A percentile compares a stretch with the other conserved stretches of the same genome.
These are phyloP conservation scores for Penicillium sp. DNA, from an alignment of 2,329 filamentous ascomycete species.

Conservation along the genomic window DNA sequence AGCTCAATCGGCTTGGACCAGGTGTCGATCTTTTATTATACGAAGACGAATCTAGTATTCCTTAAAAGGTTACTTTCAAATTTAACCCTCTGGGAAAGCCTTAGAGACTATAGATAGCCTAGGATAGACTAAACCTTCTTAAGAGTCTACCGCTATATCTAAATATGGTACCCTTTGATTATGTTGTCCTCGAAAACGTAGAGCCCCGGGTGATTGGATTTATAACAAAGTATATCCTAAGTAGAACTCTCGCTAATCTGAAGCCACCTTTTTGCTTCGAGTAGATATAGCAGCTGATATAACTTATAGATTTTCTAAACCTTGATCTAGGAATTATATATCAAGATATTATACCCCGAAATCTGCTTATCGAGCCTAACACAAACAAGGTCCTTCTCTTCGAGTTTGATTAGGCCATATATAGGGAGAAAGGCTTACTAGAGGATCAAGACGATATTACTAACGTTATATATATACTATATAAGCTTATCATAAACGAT, in stretches of 20 bases:
- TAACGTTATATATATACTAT: slow-evolving; percentile 26
- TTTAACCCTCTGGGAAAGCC: slow-evolving; percentile 18
- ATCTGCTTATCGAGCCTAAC: slow-evolving; percentile 28
- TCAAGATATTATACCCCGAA: slow-evolving; percentile 33
- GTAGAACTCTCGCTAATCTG: slow-evolving; percentile 24
- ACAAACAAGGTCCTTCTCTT: slow-evolving; percentile 25
- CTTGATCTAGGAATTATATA: slow-evolving; percentile 31
- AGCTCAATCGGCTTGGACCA: slow-evolving; percentile 19
- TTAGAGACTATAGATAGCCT: slow-evolving; percentile 19
- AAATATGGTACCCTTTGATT: slow-evolving; percentile 32
- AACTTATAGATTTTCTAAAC: slow-evolving; percentile 25
- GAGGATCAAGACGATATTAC: slow-evolving; percentile 25
- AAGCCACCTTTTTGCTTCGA: slow-evolving; percentile 23
- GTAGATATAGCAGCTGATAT: slow-evolving; percentile 25
- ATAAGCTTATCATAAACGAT: slow-evolving; percentile 30
- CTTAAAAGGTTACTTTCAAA: slow-evolving; percentile 20
- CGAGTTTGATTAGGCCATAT: slow-evolving; percentile 24
- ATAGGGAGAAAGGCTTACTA: slow-evolving; percentile 14
- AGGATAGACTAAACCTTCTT: slow-evolving; percentile 30
- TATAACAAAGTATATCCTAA: slow-evolving; percentile 26
- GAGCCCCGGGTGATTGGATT: slow-evolving; percentile 30
- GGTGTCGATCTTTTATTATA: slow-evolving; percentile 16
- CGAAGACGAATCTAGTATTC: slow-evolving; percentile 11
- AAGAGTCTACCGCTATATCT: slow-evolving; percentile 27
- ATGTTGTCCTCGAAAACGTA: slow-evolving; percentile 25